Base-by-base conservation (phyloP, 306 rosid genomes). In the Lathyrus oleraceus region DNA sequence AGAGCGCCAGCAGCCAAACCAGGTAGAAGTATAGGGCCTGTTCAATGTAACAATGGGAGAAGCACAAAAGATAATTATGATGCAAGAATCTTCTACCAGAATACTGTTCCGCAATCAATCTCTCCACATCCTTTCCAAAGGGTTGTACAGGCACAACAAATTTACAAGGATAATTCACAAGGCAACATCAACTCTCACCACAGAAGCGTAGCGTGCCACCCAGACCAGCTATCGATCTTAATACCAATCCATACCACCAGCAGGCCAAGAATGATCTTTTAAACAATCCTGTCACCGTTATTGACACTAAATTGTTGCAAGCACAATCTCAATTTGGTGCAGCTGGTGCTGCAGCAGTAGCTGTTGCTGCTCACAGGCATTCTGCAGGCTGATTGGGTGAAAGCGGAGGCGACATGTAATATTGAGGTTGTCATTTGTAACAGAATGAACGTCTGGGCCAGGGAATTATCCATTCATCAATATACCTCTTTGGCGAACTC, bases 391-490 rank as follows among this genome's bases (percentile, higher is more conserved):
- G n/a, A n/a, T n/a, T n/a, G n/a, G n/a, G n/a, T n/a, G n/a, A n/a
- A n/a, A n/a, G n/a, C n/a, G n/a, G n/a, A n/a, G n/a, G n/a, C n/a
- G n/a, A n/a, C n/a, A n/a, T n/a, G n/a, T n/a, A n/a, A n/a, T n/a
- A n/a, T n/a, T 91, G 88, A 94, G 89, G 57, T 94, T 94, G 74
- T 94, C 99, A 25, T 94, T 94, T 28, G 99, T 94, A 35, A 91
- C 99, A 3, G 97, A 88, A 85, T 88, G 89, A 73, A 94, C 88
- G 36, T 94, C 99, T 6, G 99, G 99, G 39, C 99, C 99, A 5
- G 99, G 99, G 52, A 94, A 94, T 77, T 94, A 97, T 0, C 98
- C 98, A 43, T 94, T 90, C 73, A 94, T 90, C 0, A 94, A 87
- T 69, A 94, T 88, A 45, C 98, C 98, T 89, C 42, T 83, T 69